Conservation (phyloP, 352 stramenopile genomes). For the Phytophthora tentaculata region DNA sequence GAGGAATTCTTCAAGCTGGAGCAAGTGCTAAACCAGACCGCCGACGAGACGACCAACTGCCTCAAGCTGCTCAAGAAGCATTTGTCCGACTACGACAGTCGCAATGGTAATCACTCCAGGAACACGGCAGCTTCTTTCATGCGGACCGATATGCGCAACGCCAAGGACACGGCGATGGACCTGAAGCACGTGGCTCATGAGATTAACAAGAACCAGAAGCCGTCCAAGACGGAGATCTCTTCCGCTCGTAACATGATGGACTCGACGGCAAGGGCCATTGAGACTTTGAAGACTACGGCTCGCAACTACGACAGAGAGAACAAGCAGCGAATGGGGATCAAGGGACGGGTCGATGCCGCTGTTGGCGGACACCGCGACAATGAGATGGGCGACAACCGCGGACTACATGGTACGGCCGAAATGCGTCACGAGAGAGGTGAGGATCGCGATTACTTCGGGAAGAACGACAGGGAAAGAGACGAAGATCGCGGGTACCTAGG, state of each 20-base stretch:
- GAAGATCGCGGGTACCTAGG: too few relatives aligned
- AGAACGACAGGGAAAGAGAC: not conserved
- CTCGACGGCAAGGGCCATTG: slow-evolving; percentile 29
- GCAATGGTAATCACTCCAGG: slow-evolving; percentile 37
- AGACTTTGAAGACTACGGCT: slow-evolving; percentile 19
- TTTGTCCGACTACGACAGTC: slow-evolving; percentile 33
- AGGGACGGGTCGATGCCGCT: slow-evolving; percentile 24
- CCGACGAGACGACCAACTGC: slow-evolving; percentile 22
- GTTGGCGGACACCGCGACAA: slow-evolving; percentile 11
- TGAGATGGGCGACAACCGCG: not conserved
- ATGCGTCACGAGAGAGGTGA: not conserved
- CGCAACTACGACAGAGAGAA: slow-evolving; percentile 41
- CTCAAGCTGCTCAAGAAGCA: slow-evolving; percentile 35
- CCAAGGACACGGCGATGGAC: slow-evolving; percentile 31
- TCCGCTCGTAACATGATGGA: slow-evolving; percentile 34
- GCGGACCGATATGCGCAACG: slow-evolving; percentile 32
- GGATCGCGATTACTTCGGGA: not conserved
- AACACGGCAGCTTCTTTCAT: slow-evolving; percentile 36
- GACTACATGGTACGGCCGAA: not conserved
- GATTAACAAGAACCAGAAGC: slow-evolving; percentile 25
- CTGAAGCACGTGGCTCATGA: slow-evolving; percentile 32
- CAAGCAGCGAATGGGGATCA: slow-evolving; percentile 29
- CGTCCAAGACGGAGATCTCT: slow-evolving; percentile 24
- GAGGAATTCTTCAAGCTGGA: slow-evolving; percentile 39
- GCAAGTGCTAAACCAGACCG: slow-evolving; percentile 33